Base-by-base conservation (phyloP, 768 basidiomycete genomes). In the Leccinum truebloodii region DNA sequence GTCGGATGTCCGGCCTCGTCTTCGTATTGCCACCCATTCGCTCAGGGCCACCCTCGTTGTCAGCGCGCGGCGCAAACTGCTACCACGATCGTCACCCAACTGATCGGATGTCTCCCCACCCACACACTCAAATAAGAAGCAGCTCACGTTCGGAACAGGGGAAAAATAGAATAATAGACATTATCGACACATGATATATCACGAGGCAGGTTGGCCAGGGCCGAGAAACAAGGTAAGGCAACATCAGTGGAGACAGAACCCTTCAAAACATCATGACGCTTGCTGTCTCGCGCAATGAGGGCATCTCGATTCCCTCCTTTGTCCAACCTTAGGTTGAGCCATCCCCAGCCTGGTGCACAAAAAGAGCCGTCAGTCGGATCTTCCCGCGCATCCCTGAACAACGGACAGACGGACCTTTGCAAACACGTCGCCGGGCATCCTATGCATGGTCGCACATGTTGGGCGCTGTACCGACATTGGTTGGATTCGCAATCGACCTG, bases 401-500 rank as follows among this genome's bases (percentile, higher is more conserved):
- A 30, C 3, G 13, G 24, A 32, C 24, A 32, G 35, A 62, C 77
- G 28, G 52, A 81, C 81, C 71, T 73, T 67, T 80, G 79, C 26
- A 30, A 61, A 63, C 81, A 82, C 6, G 75, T 80, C 52, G 71
- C 57, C 22, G 74, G 4, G 54, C 81, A 83, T 16, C 65, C 72
- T 10, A 60, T 39, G 62, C 81, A 80, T 7, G 72, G 65, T 10
- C 67, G 55, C 28, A 57, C 54, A 61, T 82, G 81, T 9, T 57
- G 50, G 6, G 69, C 59, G 57, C 81, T 82, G 60, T 82, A 82
- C 54, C 80, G 77, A 62, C 81, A 83, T 49, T 60, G 66, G 60
- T 60, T 59, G 48, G 72, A 73, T 32, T 68, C 63, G 57, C 81
- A 83, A 62, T 83, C 81, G 57, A 81, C 72, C 81, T 82, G 30